A percentile compares a stretch with the other conserved stretches of the same genome.
Evolutionary conservation across 345 rosid species (phyloP).

Genomic region (Eutrema heterophyllum): DNA sequence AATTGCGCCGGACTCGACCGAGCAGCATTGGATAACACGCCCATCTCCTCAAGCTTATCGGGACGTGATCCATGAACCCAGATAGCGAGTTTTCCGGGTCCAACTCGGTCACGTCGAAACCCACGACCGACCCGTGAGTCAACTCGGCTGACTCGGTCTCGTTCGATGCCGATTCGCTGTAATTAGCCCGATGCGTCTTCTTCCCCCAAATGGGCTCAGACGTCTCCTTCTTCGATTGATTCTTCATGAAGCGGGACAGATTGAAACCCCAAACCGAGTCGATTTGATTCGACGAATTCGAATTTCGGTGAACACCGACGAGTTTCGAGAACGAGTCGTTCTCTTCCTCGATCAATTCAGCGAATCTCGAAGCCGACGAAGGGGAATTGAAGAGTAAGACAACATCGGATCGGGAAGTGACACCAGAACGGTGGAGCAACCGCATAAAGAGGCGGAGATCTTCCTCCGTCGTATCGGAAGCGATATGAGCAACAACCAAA

Average conservation of each 20-base stretch:
- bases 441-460: slow-evolving; percentile 65
- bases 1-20: slow-evolving; percentile 72
- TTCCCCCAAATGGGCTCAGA: slow-evolving; percentile 84
- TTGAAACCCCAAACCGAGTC: slow-evolving; percentile 44
- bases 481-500: slow-evolving; percentile 51
- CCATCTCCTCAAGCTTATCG: slow-evolving; percentile 72
- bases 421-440: slow-evolving; percentile 59
- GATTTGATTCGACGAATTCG: slow-evolving; percentile 28
- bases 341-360: slow-evolving; percentile 48
- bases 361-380: slow-evolving; percentile 29
- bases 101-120: slow-evolving; percentile 72
- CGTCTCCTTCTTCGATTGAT: slow-evolving; percentile 36
- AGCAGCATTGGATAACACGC: slow-evolving; percentile 87
- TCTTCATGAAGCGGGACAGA: slow-evolving; percentile 38
- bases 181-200: slow-evolving; percentile 26
- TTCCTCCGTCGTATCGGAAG: slow-evolving; percentile 44
- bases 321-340: slow-evolving; percentile 65
- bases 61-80: slow-evolving; percentile 73
- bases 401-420: slow-evolving; percentile 56
- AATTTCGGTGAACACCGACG: slow-evolving; percentile 24
- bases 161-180: background rate
- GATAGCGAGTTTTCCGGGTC: slow-evolving; percentile 85
- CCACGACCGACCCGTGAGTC: slow-evolving; percentile 81
- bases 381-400: slow-evolving; percentile 48
- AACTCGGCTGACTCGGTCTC: slow-evolving; percentile 36